phyloP scores from a whole-genome alignment of 2,329 filamentous ascomycete species.

The Diaporthe citrichinensis region DNA sequence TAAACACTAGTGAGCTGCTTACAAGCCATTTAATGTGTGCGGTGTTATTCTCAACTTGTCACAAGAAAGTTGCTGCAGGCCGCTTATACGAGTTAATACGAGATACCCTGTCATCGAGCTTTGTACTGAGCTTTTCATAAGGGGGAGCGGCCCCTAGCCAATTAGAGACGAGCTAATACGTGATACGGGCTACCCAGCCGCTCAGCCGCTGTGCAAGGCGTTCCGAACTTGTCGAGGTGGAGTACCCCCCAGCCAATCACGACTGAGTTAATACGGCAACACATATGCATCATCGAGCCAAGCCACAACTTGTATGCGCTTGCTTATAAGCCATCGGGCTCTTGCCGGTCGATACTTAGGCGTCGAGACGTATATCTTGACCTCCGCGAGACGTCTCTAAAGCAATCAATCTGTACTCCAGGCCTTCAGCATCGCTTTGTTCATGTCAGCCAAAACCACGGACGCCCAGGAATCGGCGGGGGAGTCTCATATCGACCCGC shows the following conservation, averaged over 20 bases:
- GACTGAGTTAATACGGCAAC: background rate
- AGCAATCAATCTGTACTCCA: background rate
- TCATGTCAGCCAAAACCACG: background rate
- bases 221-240: background rate
- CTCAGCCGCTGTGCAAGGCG: background rate
- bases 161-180: background rate
- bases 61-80: background rate
- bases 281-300: background rate
- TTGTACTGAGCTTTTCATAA: background rate
- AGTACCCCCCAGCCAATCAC: background rate
- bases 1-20: background rate
- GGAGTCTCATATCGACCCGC: background rate
- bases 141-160: background rate
- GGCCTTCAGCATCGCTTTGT: too few species aligned
- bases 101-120: background rate
- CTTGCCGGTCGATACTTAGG: background rate
- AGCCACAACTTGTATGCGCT: background rate
- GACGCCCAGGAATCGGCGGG: background rate
- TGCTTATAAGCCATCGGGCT: background rate
- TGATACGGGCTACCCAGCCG: background rate
- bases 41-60: background rate
- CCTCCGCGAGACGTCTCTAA: background rate
- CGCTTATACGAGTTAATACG: constrained; percentile 5
- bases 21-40: background rate
- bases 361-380: background rate